Evolutionary conservation across 345 rosid species (phyloP).

Genomic region (Kandelia obovata): DNA sequence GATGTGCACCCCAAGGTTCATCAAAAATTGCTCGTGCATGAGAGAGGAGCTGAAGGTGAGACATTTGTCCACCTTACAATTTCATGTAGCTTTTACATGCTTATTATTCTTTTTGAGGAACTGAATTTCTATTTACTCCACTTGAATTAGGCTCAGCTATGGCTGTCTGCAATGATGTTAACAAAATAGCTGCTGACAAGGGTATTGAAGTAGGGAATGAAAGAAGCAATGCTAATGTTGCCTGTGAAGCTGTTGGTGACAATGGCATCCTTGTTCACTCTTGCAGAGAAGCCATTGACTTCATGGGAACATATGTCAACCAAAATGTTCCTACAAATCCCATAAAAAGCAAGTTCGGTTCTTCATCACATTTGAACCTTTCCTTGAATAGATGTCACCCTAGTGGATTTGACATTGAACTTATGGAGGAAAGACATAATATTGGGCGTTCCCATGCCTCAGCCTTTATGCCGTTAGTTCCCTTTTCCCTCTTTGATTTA

Average conservation of each 20-base stretch:
- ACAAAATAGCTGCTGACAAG: slow-evolving; percentile 12
- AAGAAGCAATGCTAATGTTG: slow-evolving; percentile 20
- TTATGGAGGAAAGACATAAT: slow-evolving; percentile 42
- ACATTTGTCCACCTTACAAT: not conserved
- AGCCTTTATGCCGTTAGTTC: slow-evolving; percentile 71
- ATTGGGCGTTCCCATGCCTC: slow-evolving; percentile 79
- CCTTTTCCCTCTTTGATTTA: not conserved
- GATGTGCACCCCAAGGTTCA: slow-evolving; percentile 14
- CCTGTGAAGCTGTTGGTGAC: slow-evolving; percentile 21
- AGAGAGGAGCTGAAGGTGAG: slow-evolving; percentile 40
- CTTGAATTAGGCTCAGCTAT: slow-evolving; percentile 22
- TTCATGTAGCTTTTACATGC: slow-evolving; percentile 8
- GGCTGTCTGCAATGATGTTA: slow-evolving; percentile 24
- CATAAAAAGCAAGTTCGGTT: slow-evolving; percentile 36
- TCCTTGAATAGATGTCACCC: slow-evolving; percentile 58
- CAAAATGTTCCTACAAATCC: slow-evolving; percentile 29
- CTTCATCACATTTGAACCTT: slow-evolving; percentile 60
- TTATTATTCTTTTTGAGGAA: not conserved
- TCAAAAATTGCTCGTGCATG: slow-evolving; percentile 28
- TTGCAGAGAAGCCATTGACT: slow-evolving; percentile 60
- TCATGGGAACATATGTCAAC: slow-evolving; percentile 57
- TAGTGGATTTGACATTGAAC: slow-evolving; percentile 37
- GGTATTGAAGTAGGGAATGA: slow-evolving; percentile 28
- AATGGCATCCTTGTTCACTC: slow-evolving; percentile 23
- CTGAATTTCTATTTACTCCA: slow-evolving; percentile 7